These are phyloP conservation scores for Eimeria acervulina DNA, from an alignment of 169 alveolate species.

Conservation along the genomic window DNA sequence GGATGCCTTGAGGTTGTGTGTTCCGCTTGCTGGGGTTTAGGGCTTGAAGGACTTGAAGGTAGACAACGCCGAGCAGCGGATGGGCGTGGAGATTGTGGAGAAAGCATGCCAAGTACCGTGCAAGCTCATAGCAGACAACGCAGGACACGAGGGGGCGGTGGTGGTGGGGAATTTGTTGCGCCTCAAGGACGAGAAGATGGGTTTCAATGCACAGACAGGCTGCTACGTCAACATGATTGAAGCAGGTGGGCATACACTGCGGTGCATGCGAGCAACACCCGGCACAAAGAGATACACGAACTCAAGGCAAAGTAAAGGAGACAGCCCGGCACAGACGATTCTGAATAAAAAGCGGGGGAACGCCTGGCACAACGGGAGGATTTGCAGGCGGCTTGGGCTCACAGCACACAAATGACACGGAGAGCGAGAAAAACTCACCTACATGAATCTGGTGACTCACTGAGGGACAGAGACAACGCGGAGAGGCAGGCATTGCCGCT, in stretches of 20 bases:
- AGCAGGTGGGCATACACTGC: constrained; percentile 78
- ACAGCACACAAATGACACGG: too few relatives aligned
- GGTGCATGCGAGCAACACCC: background rate
- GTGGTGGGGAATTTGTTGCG: constrained; percentile 97
- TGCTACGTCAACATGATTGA: constrained; percentile 96
- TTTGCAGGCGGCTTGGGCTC: too few relatives aligned
- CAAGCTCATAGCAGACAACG: constrained; percentile 98
- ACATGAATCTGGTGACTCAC: too few relatives aligned
- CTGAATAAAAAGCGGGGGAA: too few relatives aligned
- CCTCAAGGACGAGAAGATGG: constrained; percentile 85
- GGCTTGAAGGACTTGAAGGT: constrained; percentile 84
- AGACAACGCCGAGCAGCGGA: constrained; percentile 95
- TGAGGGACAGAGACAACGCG: background rate
- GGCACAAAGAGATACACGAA: background rate
- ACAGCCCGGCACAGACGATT: too few relatives aligned
- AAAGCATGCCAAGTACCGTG: constrained; percentile 98
- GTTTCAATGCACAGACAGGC: constrained; percentile 98
- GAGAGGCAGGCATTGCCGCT: too few relatives aligned
- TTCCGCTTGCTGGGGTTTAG: background rate
- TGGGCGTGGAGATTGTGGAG: constrained; percentile 97
- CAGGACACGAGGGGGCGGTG: constrained; percentile 99
- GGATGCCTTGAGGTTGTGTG: background rate
- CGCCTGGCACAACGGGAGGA: too few relatives aligned
- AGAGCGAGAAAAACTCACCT: too few relatives aligned
- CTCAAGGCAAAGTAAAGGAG: too few relatives aligned